phyloP scores from a whole-genome alignment of 2,329 filamentous ascomycete genomes.

The Paradendryphiella salina region DNA sequence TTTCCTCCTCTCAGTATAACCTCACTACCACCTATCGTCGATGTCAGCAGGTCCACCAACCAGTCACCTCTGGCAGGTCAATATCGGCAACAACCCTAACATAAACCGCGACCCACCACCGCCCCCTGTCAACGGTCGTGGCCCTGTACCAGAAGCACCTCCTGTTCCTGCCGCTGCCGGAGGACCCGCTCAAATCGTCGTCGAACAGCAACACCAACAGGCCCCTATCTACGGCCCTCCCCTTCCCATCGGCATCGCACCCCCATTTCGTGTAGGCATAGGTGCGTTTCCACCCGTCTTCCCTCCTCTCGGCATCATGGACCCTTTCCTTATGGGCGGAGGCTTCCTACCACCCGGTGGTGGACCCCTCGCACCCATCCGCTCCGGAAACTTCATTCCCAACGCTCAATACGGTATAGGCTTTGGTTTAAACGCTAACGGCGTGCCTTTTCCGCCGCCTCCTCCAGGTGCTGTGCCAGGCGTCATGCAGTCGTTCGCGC shows the following conservation, averaged over 20 bases:
- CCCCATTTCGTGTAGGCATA: constrained; percentile 26
- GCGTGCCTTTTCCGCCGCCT: constrained; percentile 32
- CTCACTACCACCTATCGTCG: neutral
- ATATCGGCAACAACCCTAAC: constrained; percentile 42
- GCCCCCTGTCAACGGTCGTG: constrained; percentile 26
- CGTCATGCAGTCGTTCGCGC: constrained; percentile 30
- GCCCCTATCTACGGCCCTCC: constrained; percentile 30
- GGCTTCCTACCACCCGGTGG: constrained; percentile 15
- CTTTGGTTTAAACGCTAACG: constrained; percentile 28
- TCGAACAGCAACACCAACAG: constrained; percentile 30
- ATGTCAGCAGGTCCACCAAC: constrained; percentile 38
- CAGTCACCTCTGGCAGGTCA: constrained; percentile 33
- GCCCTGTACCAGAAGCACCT: constrained; percentile 14
- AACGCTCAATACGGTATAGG: constrained; percentile 34
- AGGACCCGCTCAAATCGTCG: constrained; percentile 17
- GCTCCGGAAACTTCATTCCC: constrained; percentile 28
- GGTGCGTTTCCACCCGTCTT: constrained; percentile 31
- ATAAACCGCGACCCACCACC: constrained; percentile 42
- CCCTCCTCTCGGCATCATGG: constrained; percentile 23
- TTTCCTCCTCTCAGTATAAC: neutral
- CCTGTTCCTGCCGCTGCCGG: constrained; percentile 4
- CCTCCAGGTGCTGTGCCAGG: constrained; percentile 28
- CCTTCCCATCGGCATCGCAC: constrained; percentile 22
- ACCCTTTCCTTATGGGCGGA: constrained; percentile 24
- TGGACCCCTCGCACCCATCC: constrained; percentile 34